Base-by-base conservation (phyloP, 371 early-diverging fungal species). In the Mucor lusitanicus region DNA sequence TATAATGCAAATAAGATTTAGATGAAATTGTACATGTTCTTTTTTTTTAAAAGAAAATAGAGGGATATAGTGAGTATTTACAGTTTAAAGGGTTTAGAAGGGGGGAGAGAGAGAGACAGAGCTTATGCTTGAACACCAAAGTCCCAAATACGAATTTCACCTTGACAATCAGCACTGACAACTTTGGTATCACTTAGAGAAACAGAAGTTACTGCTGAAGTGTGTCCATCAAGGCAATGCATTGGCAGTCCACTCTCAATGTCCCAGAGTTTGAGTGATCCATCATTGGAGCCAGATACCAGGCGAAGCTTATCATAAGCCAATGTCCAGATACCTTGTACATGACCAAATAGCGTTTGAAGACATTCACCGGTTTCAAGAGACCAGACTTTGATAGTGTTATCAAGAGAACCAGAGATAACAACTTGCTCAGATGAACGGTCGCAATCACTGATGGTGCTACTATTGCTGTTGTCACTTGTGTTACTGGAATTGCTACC, bases 251-350 rank as follows among this genome's bases (percentile, higher is more conserved):
- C 97, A 30, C 88, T 89, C 61, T 94, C 91, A 3, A 92, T 82
- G 70, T 96, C 96, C 98, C 98, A 99, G 37, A 97, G 79, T 69
- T 92, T 92, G 33, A 98, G 83, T 2, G 85, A 84, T 6, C 89
- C 85, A 70, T 97, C 99, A 67, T 92, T 85, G 8, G 92, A 88
- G 0, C 95, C 97, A 59, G 93, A 91, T 1, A 96, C 92, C 12
- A 97, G 87, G 3, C 96, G 85, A 56, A 96, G 84, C 60, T 92
- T 88, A 75, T 97, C 95, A 68, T 92, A 91, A 2, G 93, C 93
- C 30, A 91, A 65, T 0, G 92, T 85, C 83, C 93, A 91, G 6
- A 99, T 92, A 27, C 95, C 96, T 64, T 94, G 93, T 3, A 88
- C 84, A 72, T 97, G 96, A 0, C 96, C 96, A 78, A 92, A 91